Evolutionary conservation across 495 filamentous ascomycete genomes (phyloP), one percentile per base, ranked within the genome.

Genomic region (Hypoxylon subgilvum): DNA sequence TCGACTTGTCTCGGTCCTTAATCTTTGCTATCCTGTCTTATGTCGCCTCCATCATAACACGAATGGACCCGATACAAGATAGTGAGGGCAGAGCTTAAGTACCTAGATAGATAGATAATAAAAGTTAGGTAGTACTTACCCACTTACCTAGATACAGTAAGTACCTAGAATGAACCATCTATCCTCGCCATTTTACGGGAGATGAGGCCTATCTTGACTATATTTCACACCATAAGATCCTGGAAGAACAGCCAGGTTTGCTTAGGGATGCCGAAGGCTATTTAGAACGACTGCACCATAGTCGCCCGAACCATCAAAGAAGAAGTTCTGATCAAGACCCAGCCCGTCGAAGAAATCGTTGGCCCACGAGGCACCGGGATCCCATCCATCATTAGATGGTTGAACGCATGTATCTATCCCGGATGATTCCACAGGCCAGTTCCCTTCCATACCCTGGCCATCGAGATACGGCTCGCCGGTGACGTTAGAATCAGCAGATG

Each of bases 251-350:
- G n/a, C n/a, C n/a, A n/a, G n/a, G n/a, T n/a, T n/a, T n/a, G n/a
- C n/a, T n/a, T n/a, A n/a, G n/a, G n/a, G 23, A 27, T 27, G 3
- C 25, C 40, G 40, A 5, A 65, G 16, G 23, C 30, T 38, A 35
- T 48, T 39, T 30, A 65, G 32, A 38, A 56, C 27, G 6, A 14
- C 31, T 7, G 49, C 30, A 1, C 56, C 46, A 32, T 56, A 65
- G n/a, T 56, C 55, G 0, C 46, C 50, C 16, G 45, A 40, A 0
- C 40, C 51, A 6, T 61, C 56, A 35, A 65, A 60, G 36, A 60
- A 61, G 44, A 61, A 65, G 40, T 61, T 61, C 35, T 61, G 61
- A 38, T 65, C 61, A 32, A 65, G 49, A 17, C 41, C 51, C 21
- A 51, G 23, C 4, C 49, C 61, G 1, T 65, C 61, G 14, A 65